Evolutionary conservation across 306 rosid species (phyloP).

Genomic region (Cucurbita maxima): DNA sequence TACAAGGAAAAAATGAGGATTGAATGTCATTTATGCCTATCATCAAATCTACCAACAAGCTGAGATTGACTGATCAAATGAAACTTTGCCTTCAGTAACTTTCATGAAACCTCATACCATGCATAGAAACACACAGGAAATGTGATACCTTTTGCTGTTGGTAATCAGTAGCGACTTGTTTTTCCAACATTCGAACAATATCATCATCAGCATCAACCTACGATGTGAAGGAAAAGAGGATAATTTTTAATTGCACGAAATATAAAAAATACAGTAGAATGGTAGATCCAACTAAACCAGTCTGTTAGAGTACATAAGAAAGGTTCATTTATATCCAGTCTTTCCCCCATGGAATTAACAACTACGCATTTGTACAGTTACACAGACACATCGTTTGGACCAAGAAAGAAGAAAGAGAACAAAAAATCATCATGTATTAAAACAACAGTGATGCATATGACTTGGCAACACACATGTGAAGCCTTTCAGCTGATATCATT

Average conservation of each 20-base stretch:
- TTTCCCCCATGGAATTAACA: background rate
- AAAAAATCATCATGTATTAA: background rate
- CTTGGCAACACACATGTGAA: background rate
- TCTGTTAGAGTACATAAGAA: background rate
- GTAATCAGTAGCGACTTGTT: slow-evolving; percentile 50
- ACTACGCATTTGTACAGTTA: background rate
- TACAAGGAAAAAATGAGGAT: background rate
- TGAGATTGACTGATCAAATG: background rate
- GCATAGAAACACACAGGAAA: background rate
- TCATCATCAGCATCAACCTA: slow-evolving; percentile 62
- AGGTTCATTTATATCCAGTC: background rate
- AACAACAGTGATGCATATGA: background rate
- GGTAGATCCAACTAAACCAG: background rate
- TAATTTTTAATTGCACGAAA: background rate
- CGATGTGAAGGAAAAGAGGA: slow-evolving; percentile 8
- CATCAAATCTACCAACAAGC: background rate
- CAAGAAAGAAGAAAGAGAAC: background rate
- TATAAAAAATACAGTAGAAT: background rate
- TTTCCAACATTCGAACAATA: slow-evolving; percentile 49
- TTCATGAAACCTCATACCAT: background rate
- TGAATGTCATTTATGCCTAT: background rate
- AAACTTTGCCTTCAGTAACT: background rate
- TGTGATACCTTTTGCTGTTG: slow-evolving; percentile 67
- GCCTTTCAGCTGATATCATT: background rate
- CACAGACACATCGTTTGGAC: background rate